A percentile compares a stretch with the other conserved stretches of the same genome.
phyloP scores from a whole-genome alignment of 352 stramenopile genomes.

The Pythium folliculosum region DNA sequence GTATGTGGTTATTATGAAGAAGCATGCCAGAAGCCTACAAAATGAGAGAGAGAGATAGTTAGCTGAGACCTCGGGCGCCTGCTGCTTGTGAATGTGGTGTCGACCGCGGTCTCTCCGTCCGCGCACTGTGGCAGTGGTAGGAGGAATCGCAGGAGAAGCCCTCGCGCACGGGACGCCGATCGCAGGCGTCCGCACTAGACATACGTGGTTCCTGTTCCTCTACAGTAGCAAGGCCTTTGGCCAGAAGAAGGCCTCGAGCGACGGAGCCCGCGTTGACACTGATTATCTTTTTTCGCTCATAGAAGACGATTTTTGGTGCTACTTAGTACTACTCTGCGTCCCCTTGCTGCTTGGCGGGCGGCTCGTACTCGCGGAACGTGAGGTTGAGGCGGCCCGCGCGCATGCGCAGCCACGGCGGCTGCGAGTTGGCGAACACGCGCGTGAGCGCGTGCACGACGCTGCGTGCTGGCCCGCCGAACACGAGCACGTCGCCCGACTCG shows the following conservation, averaged over 20 bases:
- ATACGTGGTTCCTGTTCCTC: no score
- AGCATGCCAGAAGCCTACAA: not conserved
- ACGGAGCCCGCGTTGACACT: not conserved
- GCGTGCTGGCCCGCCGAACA: slow-evolving; percentile 66
- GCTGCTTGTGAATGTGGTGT: not conserved
- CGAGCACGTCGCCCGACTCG: slow-evolving; percentile 65
- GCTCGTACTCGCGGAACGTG: slow-evolving; percentile 71
- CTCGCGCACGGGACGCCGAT: no score
- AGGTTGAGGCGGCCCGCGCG: slow-evolving; percentile 64
- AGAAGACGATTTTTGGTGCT: no score
- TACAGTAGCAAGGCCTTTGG: no score
- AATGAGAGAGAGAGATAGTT: not conserved
- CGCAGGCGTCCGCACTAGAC: not conserved
- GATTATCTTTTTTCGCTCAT: no score
- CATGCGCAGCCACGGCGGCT: slow-evolving; percentile 61
- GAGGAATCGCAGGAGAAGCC: no score
- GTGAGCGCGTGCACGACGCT: slow-evolving; percentile 68
- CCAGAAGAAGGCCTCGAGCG: not conserved
- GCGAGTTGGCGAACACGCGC: slow-evolving; percentile 55
- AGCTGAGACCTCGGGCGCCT: not conserved
- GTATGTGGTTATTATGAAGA: slow-evolving; percentile 13
- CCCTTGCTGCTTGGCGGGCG: not conserved
- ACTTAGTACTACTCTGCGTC: no score
- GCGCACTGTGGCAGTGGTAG: no score
- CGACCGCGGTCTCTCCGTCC: no score